Evolutionary conservation across 2,329 filamentous ascomycete genomes (phyloP), one percentile per base, ranked within the genome.

Genomic region (Penicillium sp.): DNA sequence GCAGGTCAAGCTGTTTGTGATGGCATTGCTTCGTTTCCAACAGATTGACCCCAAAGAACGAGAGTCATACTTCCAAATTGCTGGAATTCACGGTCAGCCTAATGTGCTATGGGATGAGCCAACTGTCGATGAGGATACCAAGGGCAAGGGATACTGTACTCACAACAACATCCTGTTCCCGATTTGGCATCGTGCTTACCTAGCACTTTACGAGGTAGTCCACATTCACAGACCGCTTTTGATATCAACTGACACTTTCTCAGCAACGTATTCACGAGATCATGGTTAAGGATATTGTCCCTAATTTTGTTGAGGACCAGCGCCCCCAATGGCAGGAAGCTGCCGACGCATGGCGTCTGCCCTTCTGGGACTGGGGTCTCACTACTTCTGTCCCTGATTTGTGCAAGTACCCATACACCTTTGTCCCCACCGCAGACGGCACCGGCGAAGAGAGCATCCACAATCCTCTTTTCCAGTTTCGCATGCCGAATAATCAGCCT

Each of bases 151-250:
- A 48, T 96, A 93, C 71, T 96, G 91, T 71, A 85, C 85, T 16
- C 91, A 96, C 74, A 84, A 81, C 37, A 89, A 88, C 5, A 84
- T 88, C 49, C 77, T 95, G 14, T 95, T 96, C 71, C 85, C 88
- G 26, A 84, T 87, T 43, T 96, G 91, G 91, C 91, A 96, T 78
- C 84, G 91, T 45, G 89, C 90, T 0, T 96, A 93, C 72, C 78
- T 95, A 55, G 78, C 82, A 7, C 74, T 88, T 4, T 86, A 77
- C 58, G 81, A 89, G 76, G 83, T 66, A 43, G 16, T 6, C 2
- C 21, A 4, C 5, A 42, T 10, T 5, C 21, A 19, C 1, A 3
- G 21, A n/a, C 42, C 8, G 10, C 19, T 11, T 5, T 13, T 19
- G 19, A 13, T 22, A 13, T 42, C 1, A 0, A 22, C 19, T 54